Base-by-base conservation (phyloP, 2,329 filamentous ascomycete genomes). In the Cephalotrichum gorgonifer region DNA sequence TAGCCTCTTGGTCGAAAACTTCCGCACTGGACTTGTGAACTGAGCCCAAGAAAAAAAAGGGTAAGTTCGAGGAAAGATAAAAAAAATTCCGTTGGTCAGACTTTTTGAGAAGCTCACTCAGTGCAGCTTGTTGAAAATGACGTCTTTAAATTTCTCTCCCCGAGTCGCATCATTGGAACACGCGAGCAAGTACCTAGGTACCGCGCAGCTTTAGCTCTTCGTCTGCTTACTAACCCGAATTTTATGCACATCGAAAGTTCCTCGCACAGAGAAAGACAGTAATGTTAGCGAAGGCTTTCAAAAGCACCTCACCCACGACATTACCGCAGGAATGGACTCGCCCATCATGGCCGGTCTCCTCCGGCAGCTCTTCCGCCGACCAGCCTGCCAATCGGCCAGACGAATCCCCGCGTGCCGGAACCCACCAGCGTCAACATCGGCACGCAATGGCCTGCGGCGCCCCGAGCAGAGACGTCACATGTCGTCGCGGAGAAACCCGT, bases 321-420 rank as follows among this genome's bases (percentile, higher is more conserved):
- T n/a, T n/a, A n/a, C 15, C 22, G 33, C 20, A 42, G 45, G 46
- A 55, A 95, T 95, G 89, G 89, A 95, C 69, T 90, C 87, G 17
- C 84, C 85, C 51, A 72, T 87, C 53, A 75, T 89, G 55, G 79
- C 79, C 44, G 85, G 84, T 62, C 76, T 95, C 62, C 91, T 96
- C 60, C 81, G 86, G 59, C 86, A 88, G 71, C 79, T 97, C 39
- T 94, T 95, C 59, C 80, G 81, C 42, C 86, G 47, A 15, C 78
- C 79, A 44, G 74, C 80, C 45, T 85, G 83, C 61, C 74, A 77
- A 62, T n/a, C 50, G 48, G 3, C 54, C 48, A 4, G 51, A 50
- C 9, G 53, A 52, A 11, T 57, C 56, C 15, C 59, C 65, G 50
- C 60, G 61, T 48, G 61, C 62, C 52, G 56, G 52, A n/a, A 22